These are phyloP conservation scores for Meyerozyma guilliermondii DNA, from an alignment of 1,139 yeast genomes.

Conservation along the genomic window DNA sequence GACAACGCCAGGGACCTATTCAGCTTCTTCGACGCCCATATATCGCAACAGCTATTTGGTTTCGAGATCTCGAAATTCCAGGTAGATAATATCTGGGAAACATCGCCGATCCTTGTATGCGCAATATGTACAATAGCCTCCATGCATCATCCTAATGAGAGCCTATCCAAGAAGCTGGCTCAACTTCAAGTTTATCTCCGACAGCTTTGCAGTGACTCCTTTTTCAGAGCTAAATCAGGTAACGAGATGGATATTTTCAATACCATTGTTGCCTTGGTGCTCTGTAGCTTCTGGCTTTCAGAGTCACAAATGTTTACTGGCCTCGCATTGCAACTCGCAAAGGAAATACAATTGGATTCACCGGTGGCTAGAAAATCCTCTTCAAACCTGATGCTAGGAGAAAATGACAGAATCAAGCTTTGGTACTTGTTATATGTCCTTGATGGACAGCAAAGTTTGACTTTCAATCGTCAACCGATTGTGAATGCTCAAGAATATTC, in stretches of 20 bases:
- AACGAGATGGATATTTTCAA: slow-evolving; percentile 51
- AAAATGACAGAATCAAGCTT: slow-evolving; percentile 47
- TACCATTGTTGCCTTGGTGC: slow-evolving; percentile 56
- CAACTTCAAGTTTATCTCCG: slow-evolving; percentile 40
- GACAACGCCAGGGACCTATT: slow-evolving; percentile 50
- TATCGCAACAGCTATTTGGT: slow-evolving; percentile 64
- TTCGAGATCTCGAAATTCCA: slow-evolving; percentile 52
- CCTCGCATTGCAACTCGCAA: slow-evolving; percentile 60
- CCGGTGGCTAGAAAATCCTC: slow-evolving; percentile 13
- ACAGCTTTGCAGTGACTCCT: slow-evolving; percentile 39
- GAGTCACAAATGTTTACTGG: slow-evolving; percentile 65
- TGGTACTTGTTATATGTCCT: slow-evolving; percentile 67
- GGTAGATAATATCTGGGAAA: slow-evolving; percentile 47
- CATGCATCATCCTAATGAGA: slow-evolving; percentile 47
- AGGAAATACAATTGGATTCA: slow-evolving; percentile 46
- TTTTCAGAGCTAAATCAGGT: slow-evolving; percentile 36
- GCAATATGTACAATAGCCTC: slow-evolving; percentile 62
- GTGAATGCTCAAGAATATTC: slow-evolving; percentile 44
- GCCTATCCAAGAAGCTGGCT: slow-evolving; percentile 30
- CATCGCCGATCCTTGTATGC: slow-evolving; percentile 56
- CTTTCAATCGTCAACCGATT: slow-evolving; percentile 54
- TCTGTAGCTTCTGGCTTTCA: slow-evolving; percentile 68
- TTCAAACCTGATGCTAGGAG: slow-evolving; percentile 15
- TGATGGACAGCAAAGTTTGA: slow-evolving; percentile 67
- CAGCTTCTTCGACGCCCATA: slow-evolving; percentile 47